Evolutionary conservation across 2,329 filamentous ascomycete species (phyloP), one percentile per base, ranked within the genome.

Genomic region (Fusarium oxysporum): DNA sequence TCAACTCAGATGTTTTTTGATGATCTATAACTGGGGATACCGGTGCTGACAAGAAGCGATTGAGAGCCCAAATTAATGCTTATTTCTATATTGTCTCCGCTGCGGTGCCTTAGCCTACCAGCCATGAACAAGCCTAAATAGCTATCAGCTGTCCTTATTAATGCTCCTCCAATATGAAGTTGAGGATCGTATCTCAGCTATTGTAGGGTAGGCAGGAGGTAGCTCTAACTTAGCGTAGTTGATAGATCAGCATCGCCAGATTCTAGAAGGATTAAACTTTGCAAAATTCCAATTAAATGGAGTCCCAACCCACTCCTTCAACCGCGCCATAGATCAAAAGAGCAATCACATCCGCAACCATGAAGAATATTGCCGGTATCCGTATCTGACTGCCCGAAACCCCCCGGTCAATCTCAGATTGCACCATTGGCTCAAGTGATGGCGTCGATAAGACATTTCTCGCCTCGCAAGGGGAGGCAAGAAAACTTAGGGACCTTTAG

Each of bases 251-350:
- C 25, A 65, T 41, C 28, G 51, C 37, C 28, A 9, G 5, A 25
- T 63, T 69, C 50, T 41, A 53, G 51, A 70, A 69, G 32, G 41
- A 69, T 58, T 70, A 53, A 13, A 48, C 65, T 70, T 70, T 69
- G 3, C 30, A 38, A 65, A 81, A 61, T 60, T 19, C 66, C 41
- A 55, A 51, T 45, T 58, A 64, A 71, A 68, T 58, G 62, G 68
- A 72, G 69, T 58, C 65, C 17, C 33, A 64, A 51, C 44, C 62
- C 61, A 58, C 68, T 50, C 28, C 33, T 17, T 62, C 17, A 40
- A 67, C 56, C 68, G 25, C 65, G 68, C 69, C 70, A 72, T 55
- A 47, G 58, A 58, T 72, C 47, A 72, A 72, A 73, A 57, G 51
- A 73, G 71, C 25, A 73, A 58, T 62, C 62, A 70, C 30, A 59